Base-by-base conservation (phyloP, 257 asterid species). In the Anisodus acutangulus region DNA sequence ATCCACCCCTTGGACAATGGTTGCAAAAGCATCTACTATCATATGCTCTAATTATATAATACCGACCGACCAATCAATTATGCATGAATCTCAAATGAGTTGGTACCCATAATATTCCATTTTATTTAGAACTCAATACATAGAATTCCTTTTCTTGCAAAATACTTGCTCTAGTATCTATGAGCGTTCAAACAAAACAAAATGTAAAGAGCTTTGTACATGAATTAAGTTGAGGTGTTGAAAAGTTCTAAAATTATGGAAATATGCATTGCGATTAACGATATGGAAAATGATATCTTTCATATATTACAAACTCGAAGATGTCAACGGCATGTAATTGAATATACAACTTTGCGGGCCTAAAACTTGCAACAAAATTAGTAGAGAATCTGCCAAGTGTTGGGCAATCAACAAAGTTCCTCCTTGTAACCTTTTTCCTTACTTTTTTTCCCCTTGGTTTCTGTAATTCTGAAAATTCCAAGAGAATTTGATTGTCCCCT, bases 301-400 rank as follows among this genome's bases (percentile, higher is more conserved):
- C 26, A 22, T 22, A 31, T 53, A 53, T 53, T 53, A 78, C 82
- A 78, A 78, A 78, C 31, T 22, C 31, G 9, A 26, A 74, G 26
- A 53, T 78, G 82, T 53, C 47, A 16, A 53, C 4, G 4, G 82
- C 16, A 1, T 8, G 82, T 53, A 53, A 53, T 53, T 8, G 49
- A 53, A 78, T 26, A 78, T 13, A 53, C 49, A 51, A 15, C 82
- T 78, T 53, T 78, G 64, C 82, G 49, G 66, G 82, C 66, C 31
- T 53, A 82, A 86, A 82, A 39, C 39, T 41, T 85, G 83, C 59
- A 45, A 35, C 67, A 78, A 82, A 5, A 6, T 4, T 79, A 67
- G 55, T 31, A 85, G 51, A 83, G 37, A 78, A 60, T 35, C 70
- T 88, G 89, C 89, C 89, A 85, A 72, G 83, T 80, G 87, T 83